Percentiles rank a stretch among this genome's conserved stretches.
phyloP scores from a whole-genome alignment of 805 yeast genomes.

The Candida pseudoglaebosa region DNA sequence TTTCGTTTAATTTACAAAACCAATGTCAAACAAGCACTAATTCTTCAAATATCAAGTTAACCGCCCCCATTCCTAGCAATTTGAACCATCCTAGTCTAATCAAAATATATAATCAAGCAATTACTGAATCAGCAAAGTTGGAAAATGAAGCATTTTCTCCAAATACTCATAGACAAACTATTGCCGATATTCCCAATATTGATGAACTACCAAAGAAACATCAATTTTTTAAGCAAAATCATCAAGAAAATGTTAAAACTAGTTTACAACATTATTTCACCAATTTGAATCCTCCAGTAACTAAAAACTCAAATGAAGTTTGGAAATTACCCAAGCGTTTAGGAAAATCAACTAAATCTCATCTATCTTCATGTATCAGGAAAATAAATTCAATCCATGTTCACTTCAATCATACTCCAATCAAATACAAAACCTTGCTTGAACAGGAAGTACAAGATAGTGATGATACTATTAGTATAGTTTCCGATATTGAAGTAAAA shows the following conservation, averaged over 20 bases:
- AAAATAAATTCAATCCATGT: constrained; percentile 5
- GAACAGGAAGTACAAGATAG: background rate
- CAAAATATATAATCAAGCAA: constrained; percentile 3
- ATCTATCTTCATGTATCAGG: background rate
- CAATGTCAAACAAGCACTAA: background rate
- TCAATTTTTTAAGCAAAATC: background rate
- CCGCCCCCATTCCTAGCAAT: background rate
- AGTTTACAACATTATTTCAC: constrained; percentile 3
- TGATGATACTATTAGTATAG: background rate
- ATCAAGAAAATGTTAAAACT: constrained; percentile 2
- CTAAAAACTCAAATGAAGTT: background rate
- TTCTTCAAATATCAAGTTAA: background rate
- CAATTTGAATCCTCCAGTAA: background rate
- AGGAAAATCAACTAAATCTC: background rate
- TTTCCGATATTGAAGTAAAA: background rate
- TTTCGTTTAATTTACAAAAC: background rate
- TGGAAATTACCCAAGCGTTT: background rate
- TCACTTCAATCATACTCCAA: constrained; percentile 6
- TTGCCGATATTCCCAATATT: constrained; percentile 20
- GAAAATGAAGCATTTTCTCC: constrained; percentile 26
- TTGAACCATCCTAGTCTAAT: constrained; percentile 1
- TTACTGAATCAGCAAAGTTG: constrained; percentile 14
- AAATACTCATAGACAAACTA: constrained; percentile 19
- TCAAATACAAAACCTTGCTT: background rate
- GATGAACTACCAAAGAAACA: constrained; percentile 7